phyloP scores from a whole-genome alignment of 2,329 filamentous ascomycete species.

The Alternaria gansuensis region DNA sequence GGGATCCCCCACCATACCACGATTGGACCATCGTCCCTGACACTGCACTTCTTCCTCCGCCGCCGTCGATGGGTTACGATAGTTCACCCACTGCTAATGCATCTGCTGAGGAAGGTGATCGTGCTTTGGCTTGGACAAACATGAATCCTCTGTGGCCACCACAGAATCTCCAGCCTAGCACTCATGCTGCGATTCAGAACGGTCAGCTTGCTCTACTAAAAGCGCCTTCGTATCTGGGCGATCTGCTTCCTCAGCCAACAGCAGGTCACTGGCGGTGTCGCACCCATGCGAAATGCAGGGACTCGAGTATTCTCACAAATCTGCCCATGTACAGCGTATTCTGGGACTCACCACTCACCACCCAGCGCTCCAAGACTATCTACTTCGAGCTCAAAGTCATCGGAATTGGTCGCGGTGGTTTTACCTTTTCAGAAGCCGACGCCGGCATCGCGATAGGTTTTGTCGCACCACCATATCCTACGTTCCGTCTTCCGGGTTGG shows the following conservation, averaged over 20 bases:
- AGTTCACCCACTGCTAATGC: constrained; percentile 75
- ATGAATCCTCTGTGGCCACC: constrained; percentile 67
- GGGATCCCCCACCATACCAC: constrained; percentile 67
- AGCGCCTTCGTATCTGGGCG: constrained; percentile 44
- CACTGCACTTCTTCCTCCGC: constrained; percentile 75
- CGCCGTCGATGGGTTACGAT: constrained; percentile 72
- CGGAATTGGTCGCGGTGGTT: constrained; percentile 50
- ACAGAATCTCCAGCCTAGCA: constrained; percentile 59
- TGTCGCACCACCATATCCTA: constrained; percentile 76
- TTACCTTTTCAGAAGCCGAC: constrained; percentile 52
- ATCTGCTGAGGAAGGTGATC: constrained; percentile 68
- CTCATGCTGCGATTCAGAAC: constrained; percentile 59
- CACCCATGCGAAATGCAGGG: constrained; percentile 57
- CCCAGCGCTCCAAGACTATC: constrained; percentile 63
- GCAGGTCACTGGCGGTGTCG: constrained; percentile 57
- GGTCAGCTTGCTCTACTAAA: constrained; percentile 60
- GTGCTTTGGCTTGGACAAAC: constrained; percentile 72
- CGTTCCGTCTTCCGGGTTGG: constrained; percentile 82
- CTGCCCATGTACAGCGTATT: constrained; percentile 73
- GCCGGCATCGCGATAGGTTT: constrained; percentile 74
- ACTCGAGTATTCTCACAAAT: constrained; percentile 72
- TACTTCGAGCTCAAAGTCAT: constrained; percentile 77
- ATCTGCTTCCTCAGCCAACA: constrained; percentile 58
- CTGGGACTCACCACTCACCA: constrained; percentile 66
- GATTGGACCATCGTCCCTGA: constrained; percentile 79